Evolutionary conservation across 1,284 basidiomycete genomes (phyloP), one percentile per base, ranked within the genome.

Genomic region (Schizopora paradoxa): DNA sequence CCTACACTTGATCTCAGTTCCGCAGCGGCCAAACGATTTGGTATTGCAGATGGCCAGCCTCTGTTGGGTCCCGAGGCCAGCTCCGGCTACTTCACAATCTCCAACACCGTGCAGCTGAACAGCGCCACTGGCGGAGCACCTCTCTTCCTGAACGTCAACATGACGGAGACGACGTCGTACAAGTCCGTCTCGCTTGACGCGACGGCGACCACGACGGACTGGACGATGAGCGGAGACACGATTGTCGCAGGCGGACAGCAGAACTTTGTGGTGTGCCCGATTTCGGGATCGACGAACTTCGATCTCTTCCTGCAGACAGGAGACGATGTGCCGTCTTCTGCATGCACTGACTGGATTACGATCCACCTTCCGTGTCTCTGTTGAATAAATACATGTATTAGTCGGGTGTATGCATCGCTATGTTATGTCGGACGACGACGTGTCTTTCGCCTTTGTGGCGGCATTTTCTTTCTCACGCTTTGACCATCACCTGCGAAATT

Each of bases 181-280:
- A 70, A 74, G 56, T 59, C 73, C 6, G 58, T 78, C 38, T 68
- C 67, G 3, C 66, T 78, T 38, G 69, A 66, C 44, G 52, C 61
- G 2, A 69, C 72, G 0, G 72, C 76, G 22, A 67, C 63, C 8
- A 77, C 75, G 25, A 73, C 70, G 6, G 65, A 74, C 53, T 79
- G 77, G 77, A 71, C 67, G 26, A 63, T 79, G 34, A 76, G 77
- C 54, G 77, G 76, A 10, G 76, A 79, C 54, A 77, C 77, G 16
- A 78, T 78, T 55, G 73, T 78, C 55, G 75, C 69, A 25, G 74
- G 69, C 6, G 59, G 58, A 46, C 69, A 74, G 58, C 67, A 76
- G 38, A 77, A 78, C 55, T 79, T 77, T 61, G 58, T 77, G 25
- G 74, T 73, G n/a, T 78, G 76, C 54, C 54, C 70, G 16, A 71